A percentile compares a stretch with the other conserved stretches of the same genome.
Conservation (phyloP, 2,329 filamentous ascomycete species). For the Penicillium vulpinum region DNA sequence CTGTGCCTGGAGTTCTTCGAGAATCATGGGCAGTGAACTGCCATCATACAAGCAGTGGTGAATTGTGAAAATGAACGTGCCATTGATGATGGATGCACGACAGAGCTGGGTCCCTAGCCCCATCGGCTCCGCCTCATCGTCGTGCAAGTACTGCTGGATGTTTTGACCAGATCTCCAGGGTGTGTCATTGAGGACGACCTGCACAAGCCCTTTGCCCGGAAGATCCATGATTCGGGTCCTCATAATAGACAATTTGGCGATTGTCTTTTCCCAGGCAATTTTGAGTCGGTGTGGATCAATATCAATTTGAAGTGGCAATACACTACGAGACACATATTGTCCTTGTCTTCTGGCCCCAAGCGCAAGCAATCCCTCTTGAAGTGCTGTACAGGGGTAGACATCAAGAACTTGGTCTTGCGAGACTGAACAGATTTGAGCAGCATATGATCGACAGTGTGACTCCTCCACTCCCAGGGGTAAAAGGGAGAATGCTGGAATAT, state of each 20-base stretch:
- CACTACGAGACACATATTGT: background rate
- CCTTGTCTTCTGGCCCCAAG: background rate
- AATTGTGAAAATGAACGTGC: background rate
- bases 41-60: background rate
- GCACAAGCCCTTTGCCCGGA: background rate
- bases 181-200: background rate
- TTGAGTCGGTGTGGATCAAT: background rate
- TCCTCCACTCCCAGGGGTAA: background rate
- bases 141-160: background rate
- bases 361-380: conserved; percentile 2
- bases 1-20: background rate
- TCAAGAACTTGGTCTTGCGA: background rate
- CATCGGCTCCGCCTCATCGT: background rate
- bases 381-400: background rate
- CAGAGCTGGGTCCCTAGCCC: background rate
- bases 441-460: background rate
- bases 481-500: background rate
- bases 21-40: background rate
- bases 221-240: conserved; percentile 2
- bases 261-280: background rate
- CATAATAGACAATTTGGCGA: background rate
- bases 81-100: background rate
- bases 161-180: background rate
- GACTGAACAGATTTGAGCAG: background rate
- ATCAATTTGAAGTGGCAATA: background rate